Evolutionary conservation across 345 rosid species (phyloP), one percentile per base, ranked within the genome.

Genomic region (Litchi chinensis): DNA sequence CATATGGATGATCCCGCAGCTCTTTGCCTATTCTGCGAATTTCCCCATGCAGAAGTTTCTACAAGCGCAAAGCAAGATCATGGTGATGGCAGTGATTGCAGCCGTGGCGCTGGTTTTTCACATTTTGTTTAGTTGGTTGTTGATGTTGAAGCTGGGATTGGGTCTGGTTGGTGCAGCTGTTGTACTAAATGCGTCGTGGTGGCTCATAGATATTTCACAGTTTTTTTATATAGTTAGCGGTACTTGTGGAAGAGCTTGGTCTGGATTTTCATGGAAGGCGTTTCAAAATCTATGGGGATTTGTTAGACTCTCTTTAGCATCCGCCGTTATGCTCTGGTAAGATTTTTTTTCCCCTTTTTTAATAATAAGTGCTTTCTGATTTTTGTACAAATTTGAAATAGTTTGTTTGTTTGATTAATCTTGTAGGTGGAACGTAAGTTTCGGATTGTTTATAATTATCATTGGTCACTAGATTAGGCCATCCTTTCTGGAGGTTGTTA

Each of bases 241-340:
- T 19, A 86, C 86, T 15, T 92, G 99, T 69, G 97, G 96, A 2
- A 78, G 84, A 15, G 93, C 99, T 40, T 95, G 99, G 99, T 73
- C 79, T 50, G 98, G 99, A 1, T 87, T 93, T 65, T 92, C 99
- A 0, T 82, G 79, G 87, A 89, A 92, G 79, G 97, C 99, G 4
- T 95, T 95, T 71, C 91, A 85, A 39, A 83, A 90, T 67, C 70
- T 95, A 2, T 91, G 95, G 95, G 83, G 88, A 7, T 95, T 93
- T 48, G 96, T 91, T 24, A 78, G 82, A 70, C 70, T 95, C 67
- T 95, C 98, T 32, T 77, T 95, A 5, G 97, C 98, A 15, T 95
- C 99, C 0, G 99, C 99, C 10, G 90, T 92, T 1, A 95, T 95
- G 99, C 90, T 93, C 12, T 93, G 99, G 99, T 95, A n/a, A 91